A percentile compares a stretch with the other conserved stretches of the same genome.
Evolutionary conservation across 2,329 filamentous ascomycete species (phyloP).

Genomic region (Arthrobotrys pseudoclavata): DNA sequence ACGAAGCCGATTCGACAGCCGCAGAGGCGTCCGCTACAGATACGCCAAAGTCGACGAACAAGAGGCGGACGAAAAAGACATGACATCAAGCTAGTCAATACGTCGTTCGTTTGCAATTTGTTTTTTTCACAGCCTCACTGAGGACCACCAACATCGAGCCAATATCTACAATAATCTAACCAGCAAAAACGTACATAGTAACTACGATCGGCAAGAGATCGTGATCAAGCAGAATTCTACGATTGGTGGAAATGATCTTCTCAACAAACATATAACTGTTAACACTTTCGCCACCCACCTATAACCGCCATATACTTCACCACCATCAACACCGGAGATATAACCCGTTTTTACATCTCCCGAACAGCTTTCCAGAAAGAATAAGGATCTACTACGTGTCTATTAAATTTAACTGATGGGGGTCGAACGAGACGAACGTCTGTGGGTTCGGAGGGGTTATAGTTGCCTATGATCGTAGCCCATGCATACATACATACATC

Average conservation of each 20-base stretch:
- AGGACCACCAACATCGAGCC: neutral
- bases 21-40: slow-evolving; percentile 46
- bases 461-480: neutral
- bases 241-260: neutral
- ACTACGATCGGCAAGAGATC: neutral
- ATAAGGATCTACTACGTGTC: slow-evolving; percentile 23
- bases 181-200: neutral
- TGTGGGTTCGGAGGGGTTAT: neutral
- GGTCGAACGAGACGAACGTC: slow-evolving; percentile 12
- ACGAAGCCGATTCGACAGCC: slow-evolving; percentile 23
- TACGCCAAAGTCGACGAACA: slow-evolving; percentile 44
- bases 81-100: slow-evolving; percentile 9
- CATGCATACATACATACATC: neutral
- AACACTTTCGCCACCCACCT: slow-evolving; percentile 8
- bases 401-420: neutral
- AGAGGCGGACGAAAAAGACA: slow-evolving; percentile 42
- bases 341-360: slow-evolving; percentile 3
- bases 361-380: neutral
- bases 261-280: neutral
- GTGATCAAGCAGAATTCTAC: neutral
- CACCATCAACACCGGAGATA: neutral
- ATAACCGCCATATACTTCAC: neutral
- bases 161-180: neutral
- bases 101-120: neutral
- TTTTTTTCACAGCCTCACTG: neutral